phyloP scores from a whole-genome alignment of 2,329 filamentous ascomycete species.

The Penicillium olsonii region DNA sequence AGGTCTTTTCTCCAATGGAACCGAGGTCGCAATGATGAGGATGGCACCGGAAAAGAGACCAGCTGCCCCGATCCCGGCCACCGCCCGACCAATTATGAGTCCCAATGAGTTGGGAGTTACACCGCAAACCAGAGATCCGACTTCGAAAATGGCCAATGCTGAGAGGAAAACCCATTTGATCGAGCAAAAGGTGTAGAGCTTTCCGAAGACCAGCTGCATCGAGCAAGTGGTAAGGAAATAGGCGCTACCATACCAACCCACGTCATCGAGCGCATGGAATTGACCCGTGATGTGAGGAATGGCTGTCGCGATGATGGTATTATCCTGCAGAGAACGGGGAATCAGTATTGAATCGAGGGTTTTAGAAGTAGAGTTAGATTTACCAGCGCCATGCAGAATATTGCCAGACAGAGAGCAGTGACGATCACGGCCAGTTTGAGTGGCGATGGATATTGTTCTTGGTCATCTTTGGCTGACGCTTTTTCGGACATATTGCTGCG shows the following conservation, averaged over 20 bases:
- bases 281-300: constrained; percentile 21
- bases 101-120: constrained; percentile 34
- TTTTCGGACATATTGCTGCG: too few relatives aligned
- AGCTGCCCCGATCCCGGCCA: constrained; percentile 38
- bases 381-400: too few relatives aligned
- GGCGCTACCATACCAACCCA: constrained; percentile 65
- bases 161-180: constrained; percentile 39
- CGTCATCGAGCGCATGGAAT: constrained; percentile 47
- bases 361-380: too few relatives aligned
- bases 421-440: too few relatives aligned
- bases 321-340: too few relatives aligned
- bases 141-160: constrained; percentile 37
- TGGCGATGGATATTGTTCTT: too few relatives aligned
- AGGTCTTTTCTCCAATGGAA: background rate
- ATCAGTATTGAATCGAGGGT: too few relatives aligned
- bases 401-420: too few relatives aligned
- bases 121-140: constrained; percentile 35
- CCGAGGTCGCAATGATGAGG: background rate
- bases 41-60: constrained; percentile 35
- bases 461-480: too few relatives aligned
- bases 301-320: constrained; percentile 32
- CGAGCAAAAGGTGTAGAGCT: constrained; percentile 38
- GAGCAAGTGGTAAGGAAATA: constrained; percentile 27
- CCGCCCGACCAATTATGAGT: constrained; percentile 39
- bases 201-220: constrained; percentile 40